phyloP scores from a whole-genome alignment of 805 yeast genomes.

The Starmerella bombi region DNA sequence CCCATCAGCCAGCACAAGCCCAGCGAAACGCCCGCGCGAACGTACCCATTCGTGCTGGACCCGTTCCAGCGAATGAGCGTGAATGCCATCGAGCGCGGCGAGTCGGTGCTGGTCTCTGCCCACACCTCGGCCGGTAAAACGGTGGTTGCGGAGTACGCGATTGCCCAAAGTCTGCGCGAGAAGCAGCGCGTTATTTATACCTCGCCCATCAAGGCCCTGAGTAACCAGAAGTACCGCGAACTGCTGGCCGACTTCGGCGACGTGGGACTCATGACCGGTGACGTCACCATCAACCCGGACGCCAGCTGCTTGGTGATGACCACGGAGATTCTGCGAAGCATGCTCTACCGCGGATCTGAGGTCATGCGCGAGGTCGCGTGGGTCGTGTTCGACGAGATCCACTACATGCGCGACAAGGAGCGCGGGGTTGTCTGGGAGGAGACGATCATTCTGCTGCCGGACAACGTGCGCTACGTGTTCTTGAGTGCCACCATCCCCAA shows the following conservation, averaged over 20 bases:
- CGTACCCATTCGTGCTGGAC: constrained; percentile 84
- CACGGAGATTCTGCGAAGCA: constrained; percentile 90
- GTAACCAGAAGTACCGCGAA: constrained; percentile 90
- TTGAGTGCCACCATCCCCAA: constrained; percentile 95
- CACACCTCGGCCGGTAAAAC: constrained; percentile 97
- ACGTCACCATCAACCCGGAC: constrained; percentile 94
- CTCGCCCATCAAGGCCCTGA: constrained; percentile 87
- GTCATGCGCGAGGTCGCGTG: constrained; percentile 98
- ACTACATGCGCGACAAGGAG: constrained; percentile 93
- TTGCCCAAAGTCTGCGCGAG: constrained; percentile 82
- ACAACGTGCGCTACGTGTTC: constrained; percentile 87
- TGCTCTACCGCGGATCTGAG: constrained; percentile 96
- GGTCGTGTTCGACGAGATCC: constrained; percentile 97
- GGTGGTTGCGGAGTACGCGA: constrained; percentile 93
- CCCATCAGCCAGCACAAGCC: constrained; percentile 77
- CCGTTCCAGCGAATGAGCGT: constrained; percentile 96
- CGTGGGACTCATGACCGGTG: constrained; percentile 98
- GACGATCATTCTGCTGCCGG: constrained; percentile 88
- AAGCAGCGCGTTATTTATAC: constrained; percentile 92
- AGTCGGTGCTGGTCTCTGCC: constrained; percentile 92
- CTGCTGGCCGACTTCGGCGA: constrained; percentile 86
- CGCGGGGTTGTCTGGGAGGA: constrained; percentile 99
- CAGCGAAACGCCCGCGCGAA: constrained; percentile 63
- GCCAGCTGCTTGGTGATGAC: constrained; percentile 99
- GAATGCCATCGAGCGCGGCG: constrained; percentile 88